A percentile compares a stretch with the other conserved stretches of the same genome.
Evolutionary conservation across 2,329 filamentous ascomycete species (phyloP).

Genomic region (Rhinocladiella mackenziei): DNA sequence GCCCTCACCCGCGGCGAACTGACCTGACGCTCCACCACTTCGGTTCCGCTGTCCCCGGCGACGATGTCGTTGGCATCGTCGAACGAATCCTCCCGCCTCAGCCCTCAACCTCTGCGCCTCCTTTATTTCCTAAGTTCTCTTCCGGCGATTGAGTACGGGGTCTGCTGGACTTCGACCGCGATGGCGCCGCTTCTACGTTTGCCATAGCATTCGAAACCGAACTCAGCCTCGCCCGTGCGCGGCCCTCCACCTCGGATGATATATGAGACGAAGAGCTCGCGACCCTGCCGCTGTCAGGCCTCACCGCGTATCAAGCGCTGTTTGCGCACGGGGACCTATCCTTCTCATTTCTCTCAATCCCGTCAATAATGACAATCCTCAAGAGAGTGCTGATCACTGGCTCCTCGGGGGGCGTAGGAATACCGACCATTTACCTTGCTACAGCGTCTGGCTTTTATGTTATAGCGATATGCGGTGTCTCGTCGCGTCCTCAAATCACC

Average conservation of each 20-base stretch:
- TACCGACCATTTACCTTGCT: constrained; percentile 38
- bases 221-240: constrained; percentile 23
- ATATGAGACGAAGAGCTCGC: constrained; percentile 31
- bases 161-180: constrained; percentile 36
- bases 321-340: constrained; percentile 36
- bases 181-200: constrained; percentile 43
- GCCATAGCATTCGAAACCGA: constrained; percentile 38
- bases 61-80: constrained; percentile 41
- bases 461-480: constrained; percentile 26
- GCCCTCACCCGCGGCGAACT: constrained; percentile 41
- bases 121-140: constrained; percentile 39
- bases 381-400: constrained; percentile 40
- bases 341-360: constrained; percentile 10
- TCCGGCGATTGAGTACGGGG: constrained; percentile 41
- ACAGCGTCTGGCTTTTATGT: constrained; percentile 32
- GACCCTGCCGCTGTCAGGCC: constrained; percentile 37
- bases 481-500: constrained; percentile 28
- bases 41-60: constrained; percentile 38
- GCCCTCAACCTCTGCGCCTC: constrained; percentile 31
- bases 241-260: constrained; percentile 31
- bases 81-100: constrained; percentile 34
- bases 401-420: constrained; percentile 37
- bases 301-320: constrained; percentile 43
- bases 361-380: constrained; percentile 3
- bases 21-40: constrained; percentile 31